Percentiles rank a stretch among this genome's conserved stretches.
phyloP scores from a whole-genome alignment of 225 moss, liverwort and hornwort genomes.

The Pleurozium schreberi region DNA sequence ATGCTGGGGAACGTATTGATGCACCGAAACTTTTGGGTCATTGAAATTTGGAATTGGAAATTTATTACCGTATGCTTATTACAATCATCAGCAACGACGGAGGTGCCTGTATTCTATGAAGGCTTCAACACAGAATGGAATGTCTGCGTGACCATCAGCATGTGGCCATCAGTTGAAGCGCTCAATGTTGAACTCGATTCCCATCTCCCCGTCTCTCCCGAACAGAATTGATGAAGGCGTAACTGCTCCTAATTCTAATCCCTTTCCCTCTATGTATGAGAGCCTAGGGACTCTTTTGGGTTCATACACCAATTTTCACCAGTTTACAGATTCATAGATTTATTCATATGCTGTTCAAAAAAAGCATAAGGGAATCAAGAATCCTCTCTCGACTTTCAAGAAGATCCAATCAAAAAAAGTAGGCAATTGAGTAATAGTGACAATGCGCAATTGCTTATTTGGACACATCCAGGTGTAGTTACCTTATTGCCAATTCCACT shows the following conservation, averaged over 20 bases:
- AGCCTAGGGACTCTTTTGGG: accelerated
- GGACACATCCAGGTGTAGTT: neutral
- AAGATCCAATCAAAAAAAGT: neutral
- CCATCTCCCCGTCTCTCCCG: neutral
- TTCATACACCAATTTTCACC: neutral
- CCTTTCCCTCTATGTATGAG: neutral
- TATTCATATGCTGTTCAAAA: neutral
- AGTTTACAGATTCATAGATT: neutral
- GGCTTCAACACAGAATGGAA: neutral
- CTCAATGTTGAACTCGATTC: neutral
- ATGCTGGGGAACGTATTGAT: neutral
- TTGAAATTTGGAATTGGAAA: neutral
- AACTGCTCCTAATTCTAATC: too few relatives aligned
- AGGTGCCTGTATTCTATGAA: neutral
- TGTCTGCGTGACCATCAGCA: neutral
- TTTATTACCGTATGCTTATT: neutral
- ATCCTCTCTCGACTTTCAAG: too few relatives aligned
- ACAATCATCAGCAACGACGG: neutral
- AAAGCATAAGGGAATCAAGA: neutral
- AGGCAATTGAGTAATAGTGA: neutral
- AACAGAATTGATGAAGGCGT: neutral
- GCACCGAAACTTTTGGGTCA: neutral
- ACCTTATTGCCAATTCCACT: neutral
- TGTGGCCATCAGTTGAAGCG: neutral
- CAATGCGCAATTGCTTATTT: neutral